These are phyloP conservation scores for Boletus barrowsii DNA, from an alignment of 768 basidiomycete genomes.

Conservation along the genomic window DNA sequence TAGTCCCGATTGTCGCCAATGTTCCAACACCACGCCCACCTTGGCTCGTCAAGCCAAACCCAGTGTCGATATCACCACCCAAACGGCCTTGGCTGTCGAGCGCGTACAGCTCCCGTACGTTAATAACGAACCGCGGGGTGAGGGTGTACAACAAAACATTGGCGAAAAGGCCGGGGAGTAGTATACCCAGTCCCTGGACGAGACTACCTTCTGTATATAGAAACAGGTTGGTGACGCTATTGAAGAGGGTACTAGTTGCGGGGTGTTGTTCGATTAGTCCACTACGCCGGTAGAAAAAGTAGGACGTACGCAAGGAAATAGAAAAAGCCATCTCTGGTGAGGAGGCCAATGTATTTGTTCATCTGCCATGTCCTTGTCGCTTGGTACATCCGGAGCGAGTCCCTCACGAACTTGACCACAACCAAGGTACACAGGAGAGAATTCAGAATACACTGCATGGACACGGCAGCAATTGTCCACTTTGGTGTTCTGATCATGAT, in stretches of 20 bases:
- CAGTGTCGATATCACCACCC: too few species aligned
- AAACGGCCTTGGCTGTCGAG: not conserved
- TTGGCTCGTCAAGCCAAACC: too few species aligned
- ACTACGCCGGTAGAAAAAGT: too few species aligned
- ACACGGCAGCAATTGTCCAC: not conserved
- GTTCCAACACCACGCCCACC: too few species aligned
- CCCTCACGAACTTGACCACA: not conserved
- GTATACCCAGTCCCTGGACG: too few species aligned
- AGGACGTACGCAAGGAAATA: too few species aligned
- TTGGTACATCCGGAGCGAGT: not conserved
- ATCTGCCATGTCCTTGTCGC: too few species aligned
- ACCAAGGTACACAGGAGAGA: not conserved
- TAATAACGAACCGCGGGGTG: not conserved
- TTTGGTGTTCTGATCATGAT: not conserved
- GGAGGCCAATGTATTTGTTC: not conserved
- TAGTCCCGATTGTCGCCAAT: too few species aligned
- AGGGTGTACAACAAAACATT: not conserved
- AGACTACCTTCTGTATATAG: too few species aligned
- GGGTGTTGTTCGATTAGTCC: too few species aligned
- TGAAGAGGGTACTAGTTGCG: not conserved
- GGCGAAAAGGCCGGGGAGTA: not conserved
- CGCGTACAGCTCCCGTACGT: not conserved
- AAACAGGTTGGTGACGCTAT: not conserved
- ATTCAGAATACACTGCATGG: not conserved
- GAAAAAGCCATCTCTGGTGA: not conserved